Conservation (phyloP, 108 stramenopile genomes). For the Cyclotella choctawhatcheeana region DNA sequence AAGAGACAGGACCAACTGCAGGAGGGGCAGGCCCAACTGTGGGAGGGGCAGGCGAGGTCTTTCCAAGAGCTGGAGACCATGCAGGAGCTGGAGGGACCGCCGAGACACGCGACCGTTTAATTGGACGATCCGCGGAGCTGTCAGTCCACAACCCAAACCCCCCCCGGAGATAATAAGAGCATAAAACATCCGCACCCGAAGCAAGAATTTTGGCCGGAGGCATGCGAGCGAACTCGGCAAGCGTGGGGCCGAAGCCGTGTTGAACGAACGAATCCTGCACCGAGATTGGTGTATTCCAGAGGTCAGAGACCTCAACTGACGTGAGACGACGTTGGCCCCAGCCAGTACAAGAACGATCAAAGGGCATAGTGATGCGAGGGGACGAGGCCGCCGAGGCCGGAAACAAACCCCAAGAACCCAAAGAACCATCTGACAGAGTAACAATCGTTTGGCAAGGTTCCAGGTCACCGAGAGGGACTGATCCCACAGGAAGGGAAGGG, state of each 20-base stretch:
- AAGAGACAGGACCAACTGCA: too few relatives aligned
- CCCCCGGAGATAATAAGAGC: neutral
- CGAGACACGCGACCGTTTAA: neutral
- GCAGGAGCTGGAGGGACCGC: neutral
- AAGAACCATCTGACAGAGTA: neutral
- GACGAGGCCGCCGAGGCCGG: too few relatives aligned
- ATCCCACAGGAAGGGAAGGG: neutral
- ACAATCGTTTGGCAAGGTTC: neutral
- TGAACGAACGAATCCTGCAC: neutral
- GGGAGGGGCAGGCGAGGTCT: too few relatives aligned
- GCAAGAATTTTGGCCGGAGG: neutral
- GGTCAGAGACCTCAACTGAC: neutral
- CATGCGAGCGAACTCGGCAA: too few relatives aligned
- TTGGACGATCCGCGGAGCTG: too few relatives aligned
- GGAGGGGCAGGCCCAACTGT: too few relatives aligned
- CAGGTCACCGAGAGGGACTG: neutral
- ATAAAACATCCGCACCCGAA: neutral
- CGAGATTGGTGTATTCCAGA: neutral
- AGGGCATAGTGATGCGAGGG: neutral
- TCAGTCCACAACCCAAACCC: neutral
- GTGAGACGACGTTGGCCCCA: neutral
- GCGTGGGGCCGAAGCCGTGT: neutral
- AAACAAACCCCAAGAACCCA: neutral
- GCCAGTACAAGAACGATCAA: neutral
- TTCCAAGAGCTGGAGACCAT: too few relatives aligned